Conservation (phyloP, 805 yeast species). For the Sugiyamaella americana region DNA sequence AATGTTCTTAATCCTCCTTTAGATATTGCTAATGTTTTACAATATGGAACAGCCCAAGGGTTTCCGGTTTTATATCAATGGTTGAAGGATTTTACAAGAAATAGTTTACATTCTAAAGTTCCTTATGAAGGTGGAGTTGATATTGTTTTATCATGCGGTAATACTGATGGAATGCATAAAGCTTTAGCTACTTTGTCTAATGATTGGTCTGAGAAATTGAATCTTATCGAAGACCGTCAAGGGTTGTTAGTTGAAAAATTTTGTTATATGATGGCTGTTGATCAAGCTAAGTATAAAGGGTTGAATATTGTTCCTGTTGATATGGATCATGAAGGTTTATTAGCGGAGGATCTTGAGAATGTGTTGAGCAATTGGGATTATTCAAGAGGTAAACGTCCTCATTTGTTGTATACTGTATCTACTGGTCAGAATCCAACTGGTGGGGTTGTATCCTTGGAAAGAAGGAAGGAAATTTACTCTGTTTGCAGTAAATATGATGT, state of each 20-base stretch:
- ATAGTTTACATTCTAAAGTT: conserved; percentile 11
- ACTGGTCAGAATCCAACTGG: conserved; percentile 99
- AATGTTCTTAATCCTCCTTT: conserved; percentile 55
- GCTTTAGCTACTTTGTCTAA: conserved; percentile 65
- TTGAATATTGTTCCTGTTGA: conserved; percentile 62
- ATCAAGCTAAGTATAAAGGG: conserved; percentile 70
- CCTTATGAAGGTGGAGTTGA: conserved; percentile 59
- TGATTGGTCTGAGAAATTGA: conserved; percentile 54
- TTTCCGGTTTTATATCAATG: conserved; percentile 64
- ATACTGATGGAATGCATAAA: conserved; percentile 83
- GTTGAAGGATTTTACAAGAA: conserved; percentile 57
- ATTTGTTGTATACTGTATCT: conserved; percentile 79
- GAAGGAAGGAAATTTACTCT: conserved; percentile 70
- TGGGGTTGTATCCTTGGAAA: conserved; percentile 63
- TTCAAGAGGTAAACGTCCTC: conserved; percentile 52
- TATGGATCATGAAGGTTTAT: conserved; percentile 71
- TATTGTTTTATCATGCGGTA: conserved; percentile 65
- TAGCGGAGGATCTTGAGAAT: conserved; percentile 49
- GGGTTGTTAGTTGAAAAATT: conserved; percentile 67
- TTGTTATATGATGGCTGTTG: conserved; percentile 76
- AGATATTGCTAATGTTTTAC: conserved; percentile 71
- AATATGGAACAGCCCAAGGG: conserved; percentile 55
- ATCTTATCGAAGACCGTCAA: conserved; percentile 10
- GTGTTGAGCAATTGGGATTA: conserved; percentile 61
- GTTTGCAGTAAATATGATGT: conserved; percentile 80